Base-by-base conservation (phyloP, 371 early-diverging fungal genomes). In the Mucor sp. region DNA sequence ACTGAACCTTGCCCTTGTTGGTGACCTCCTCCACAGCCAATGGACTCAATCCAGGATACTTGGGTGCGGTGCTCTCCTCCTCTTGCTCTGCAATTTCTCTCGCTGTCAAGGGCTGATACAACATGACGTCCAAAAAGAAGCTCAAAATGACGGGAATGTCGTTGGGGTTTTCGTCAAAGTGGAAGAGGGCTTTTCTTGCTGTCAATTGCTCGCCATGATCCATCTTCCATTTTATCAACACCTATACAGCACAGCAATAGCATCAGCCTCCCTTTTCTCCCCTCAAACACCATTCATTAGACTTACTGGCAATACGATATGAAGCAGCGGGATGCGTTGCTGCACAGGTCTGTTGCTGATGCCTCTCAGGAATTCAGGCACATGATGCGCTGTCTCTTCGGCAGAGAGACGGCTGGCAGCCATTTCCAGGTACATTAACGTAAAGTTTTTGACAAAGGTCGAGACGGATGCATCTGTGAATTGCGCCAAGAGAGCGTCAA, bases 391-490 rank as follows among this genome's bases (percentile, higher is more conserved):
- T 8, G 68, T 75, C 39, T 78, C 81, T 60, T 85, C 85, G 0
- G 74, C 58, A 1, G 73, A 58, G 58, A 87, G 56, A 21, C 89
- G 62, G 2, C 67, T 82, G 30, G 90, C 87, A 9, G 84, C 89
- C 83, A 93, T 88, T 44, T 93, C 93, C 4, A 94, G 69, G 67
- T 92, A 94, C 35, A 94, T 85, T 4, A 93, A 70, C 2, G 89
- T 85, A 62, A 94, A 90, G 75, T 89, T 91, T 60, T 85, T 85
- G 53, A 91, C 88, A 39, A 91, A 80, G 0, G 70, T 62, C 0
- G 87, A 73, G 35, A 78, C 66, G 47, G 72, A 65, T 7, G 70
- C 53, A 68, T 84, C 60, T 30, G 69, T 65, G 60, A 83, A 87
- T 58, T 89, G 86, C 11, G 79, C 71, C 21, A 87, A 69, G 4